These are phyloP conservation scores for Dovyalis caffra DNA, from an alignment of 345 rosid genomes.

Conservation along the genomic window DNA sequence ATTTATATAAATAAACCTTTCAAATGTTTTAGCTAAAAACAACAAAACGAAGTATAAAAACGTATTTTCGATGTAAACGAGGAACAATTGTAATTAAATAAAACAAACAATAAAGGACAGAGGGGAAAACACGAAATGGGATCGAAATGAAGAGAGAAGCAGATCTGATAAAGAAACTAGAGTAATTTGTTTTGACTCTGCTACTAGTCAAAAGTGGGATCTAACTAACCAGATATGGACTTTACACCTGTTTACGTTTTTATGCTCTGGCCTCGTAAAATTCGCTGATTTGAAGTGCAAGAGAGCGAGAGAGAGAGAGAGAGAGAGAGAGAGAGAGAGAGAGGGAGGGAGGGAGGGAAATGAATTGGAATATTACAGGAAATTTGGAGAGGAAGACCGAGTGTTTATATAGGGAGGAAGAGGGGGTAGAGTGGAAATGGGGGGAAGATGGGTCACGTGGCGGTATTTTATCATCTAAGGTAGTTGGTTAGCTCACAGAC, in stretches of 20 bases:
- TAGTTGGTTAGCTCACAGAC: neutral
- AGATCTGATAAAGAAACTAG: conserved; percentile 4
- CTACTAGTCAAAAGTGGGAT: neutral
- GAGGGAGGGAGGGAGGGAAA: neutral
- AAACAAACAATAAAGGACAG: neutral
- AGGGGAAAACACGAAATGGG: conserved; percentile 1
- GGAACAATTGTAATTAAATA: neutral
- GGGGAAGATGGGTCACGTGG: neutral
- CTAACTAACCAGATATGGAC: conserved; percentile 5
- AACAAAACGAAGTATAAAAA: neutral
- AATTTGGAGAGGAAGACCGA: neutral
- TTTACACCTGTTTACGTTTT: neutral
- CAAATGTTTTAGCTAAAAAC: neutral
- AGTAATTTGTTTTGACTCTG: too few relatives aligned
- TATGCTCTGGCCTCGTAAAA: neutral
- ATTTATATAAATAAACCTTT: too few relatives aligned
- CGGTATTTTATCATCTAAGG: neutral
- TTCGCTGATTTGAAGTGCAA: neutral
- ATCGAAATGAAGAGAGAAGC: neutral
- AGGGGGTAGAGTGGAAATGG: neutral
- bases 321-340: too few relatives aligned
- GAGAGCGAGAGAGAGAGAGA: too few relatives aligned
- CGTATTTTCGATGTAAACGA: neutral
- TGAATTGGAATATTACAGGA: neutral
- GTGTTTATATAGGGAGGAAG: neutral